Percentiles rank a stretch among this genome's conserved stretches.
Evolutionary conservation across 2,329 filamentous ascomycete species (phyloP).

Genomic region (Hypoxylon sp.): DNA sequence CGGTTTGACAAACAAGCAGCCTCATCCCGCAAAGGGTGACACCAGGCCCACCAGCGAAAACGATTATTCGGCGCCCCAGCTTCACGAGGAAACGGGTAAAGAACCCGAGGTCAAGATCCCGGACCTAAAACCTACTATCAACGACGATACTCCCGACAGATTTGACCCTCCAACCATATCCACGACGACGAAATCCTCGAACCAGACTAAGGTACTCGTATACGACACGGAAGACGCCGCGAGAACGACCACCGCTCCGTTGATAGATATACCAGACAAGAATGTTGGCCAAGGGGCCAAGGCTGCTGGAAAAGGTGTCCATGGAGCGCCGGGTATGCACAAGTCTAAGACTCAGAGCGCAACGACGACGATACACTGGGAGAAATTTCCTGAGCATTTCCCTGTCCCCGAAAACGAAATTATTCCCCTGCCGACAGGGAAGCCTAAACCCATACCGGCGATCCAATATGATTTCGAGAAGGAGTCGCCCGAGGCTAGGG

Average conservation of each 20-base stretch:
- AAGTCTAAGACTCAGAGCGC: constrained; percentile 40
- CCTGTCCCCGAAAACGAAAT: constrained; percentile 78
- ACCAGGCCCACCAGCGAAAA: constrained; percentile 27
- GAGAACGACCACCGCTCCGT: constrained; percentile 44
- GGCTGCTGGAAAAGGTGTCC: constrained; percentile 39
- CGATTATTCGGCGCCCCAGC: constrained; percentile 37
- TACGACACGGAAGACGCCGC: constrained; percentile 47
- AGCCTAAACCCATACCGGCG: constrained; percentile 76
- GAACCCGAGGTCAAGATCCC: constrained; percentile 43
- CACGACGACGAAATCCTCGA: constrained; percentile 28
- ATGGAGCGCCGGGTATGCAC: constrained; percentile 37
- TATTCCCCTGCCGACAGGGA: constrained; percentile 79
- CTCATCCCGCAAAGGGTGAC: constrained; percentile 23
- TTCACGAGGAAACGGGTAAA: constrained; percentile 36
- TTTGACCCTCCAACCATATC: constrained; percentile 35
- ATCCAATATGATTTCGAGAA: constrained; percentile 80
- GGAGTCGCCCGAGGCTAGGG: constrained; percentile 71
- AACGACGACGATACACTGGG: constrained; percentile 73
- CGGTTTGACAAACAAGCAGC: constrained; percentile 27
- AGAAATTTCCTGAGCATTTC: constrained; percentile 79
- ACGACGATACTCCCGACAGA: constrained; percentile 28
- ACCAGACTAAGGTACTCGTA: constrained; percentile 39
- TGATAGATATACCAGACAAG: constrained; percentile 50
- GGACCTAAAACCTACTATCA: constrained; percentile 38
- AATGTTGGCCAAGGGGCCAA: constrained; percentile 47